phyloP scores from a whole-genome alignment of 106 monocot species.

The Gastrodia elata region DNA sequence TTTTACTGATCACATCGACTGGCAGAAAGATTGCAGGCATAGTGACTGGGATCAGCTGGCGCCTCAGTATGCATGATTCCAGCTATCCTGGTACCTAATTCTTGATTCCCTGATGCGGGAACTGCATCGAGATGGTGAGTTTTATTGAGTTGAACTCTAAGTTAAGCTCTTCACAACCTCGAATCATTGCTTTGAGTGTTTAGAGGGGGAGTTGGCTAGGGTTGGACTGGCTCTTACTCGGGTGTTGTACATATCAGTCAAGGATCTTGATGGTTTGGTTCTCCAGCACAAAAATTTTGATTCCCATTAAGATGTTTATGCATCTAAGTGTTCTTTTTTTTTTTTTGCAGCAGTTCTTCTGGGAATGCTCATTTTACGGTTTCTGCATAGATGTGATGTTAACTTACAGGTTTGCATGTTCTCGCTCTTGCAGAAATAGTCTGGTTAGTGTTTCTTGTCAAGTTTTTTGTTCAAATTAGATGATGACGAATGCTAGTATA shows the following conservation, averaged over 20 bases:
- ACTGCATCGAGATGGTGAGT: too few relatives aligned
- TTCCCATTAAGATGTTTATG: background rate
- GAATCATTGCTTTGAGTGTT: background rate
- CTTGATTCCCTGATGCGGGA: conserved; percentile 9
- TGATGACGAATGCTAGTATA: background rate
- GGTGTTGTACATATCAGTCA: background rate
- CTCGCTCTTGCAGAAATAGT: background rate
- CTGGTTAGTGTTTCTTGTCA: background rate
- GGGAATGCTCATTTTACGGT: background rate
- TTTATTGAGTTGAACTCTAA: background rate
- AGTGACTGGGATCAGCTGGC: conserved; percentile 22
- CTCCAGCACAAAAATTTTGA: background rate
- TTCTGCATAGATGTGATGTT: background rate
- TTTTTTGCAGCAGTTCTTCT: background rate
- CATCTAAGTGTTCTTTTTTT: background rate
- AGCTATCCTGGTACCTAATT: conserved; percentile 21
- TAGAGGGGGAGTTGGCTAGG: background rate
- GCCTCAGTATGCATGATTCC: background rate
- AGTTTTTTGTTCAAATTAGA: background rate
- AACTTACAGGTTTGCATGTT: background rate
- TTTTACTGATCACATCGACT: conserved; percentile 14
- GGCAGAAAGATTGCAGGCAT: conserved; percentile 85
- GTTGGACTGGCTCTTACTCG: background rate
- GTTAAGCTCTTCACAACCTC: background rate
- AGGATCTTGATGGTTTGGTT: background rate